Conservation (phyloP, 2,329 filamentous ascomycete species). For the Fusarium armeniacum region DNA sequence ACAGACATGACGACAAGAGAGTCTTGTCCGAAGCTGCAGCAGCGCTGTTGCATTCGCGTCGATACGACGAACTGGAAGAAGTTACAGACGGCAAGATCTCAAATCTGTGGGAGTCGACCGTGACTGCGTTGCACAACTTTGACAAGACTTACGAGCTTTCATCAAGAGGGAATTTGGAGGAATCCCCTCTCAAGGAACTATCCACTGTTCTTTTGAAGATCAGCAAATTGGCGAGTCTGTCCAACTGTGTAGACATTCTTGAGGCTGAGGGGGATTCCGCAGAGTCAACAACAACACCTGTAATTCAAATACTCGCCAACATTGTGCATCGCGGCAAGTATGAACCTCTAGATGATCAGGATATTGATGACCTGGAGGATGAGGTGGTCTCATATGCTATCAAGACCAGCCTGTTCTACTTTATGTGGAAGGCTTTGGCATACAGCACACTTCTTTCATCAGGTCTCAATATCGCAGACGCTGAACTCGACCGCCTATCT, state of each 20-base stretch:
- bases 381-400: constrained; percentile 82
- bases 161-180: constrained; percentile 76
- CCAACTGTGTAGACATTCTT: constrained; percentile 80
- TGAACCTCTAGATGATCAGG: constrained; percentile 76
- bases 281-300: constrained; percentile 61
- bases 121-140: constrained; percentile 79
- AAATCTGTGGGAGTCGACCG: constrained; percentile 86
- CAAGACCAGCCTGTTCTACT: constrained; percentile 85
- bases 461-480: constrained; percentile 68
- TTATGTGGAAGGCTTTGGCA: constrained; percentile 89
- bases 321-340: constrained; percentile 81
- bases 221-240: constrained; percentile 82
- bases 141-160: constrained; percentile 80
- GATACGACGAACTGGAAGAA: constrained; percentile 90
- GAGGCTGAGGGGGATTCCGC: constrained; percentile 70
- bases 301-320: constrained; percentile 78
- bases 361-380: constrained; percentile 82
- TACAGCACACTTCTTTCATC: constrained; percentile 68
- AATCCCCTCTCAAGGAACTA: constrained; percentile 75
- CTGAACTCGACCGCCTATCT: constrained; percentile 72
- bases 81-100: constrained; percentile 84
- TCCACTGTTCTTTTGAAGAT: constrained; percentile 83
- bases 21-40: constrained; percentile 87
- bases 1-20: constrained; percentile 87
- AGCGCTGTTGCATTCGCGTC: constrained; percentile 86